Conservation (phyloP, 331 rosid genomes). For the Cydonia oblonga region DNA sequence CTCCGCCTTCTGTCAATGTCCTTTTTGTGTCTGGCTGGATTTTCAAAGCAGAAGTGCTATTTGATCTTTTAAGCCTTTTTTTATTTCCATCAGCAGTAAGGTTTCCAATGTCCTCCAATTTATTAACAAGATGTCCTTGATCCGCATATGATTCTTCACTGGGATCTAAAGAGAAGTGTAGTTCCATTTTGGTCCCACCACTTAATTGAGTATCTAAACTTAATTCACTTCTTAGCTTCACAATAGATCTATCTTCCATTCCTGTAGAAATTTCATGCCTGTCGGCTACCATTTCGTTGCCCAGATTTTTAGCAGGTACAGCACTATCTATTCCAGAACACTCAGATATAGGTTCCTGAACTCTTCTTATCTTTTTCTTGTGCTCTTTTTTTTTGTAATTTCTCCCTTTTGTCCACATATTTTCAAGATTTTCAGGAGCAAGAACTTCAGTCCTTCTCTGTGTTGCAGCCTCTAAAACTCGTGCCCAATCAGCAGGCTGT, state of each 20-base stretch:
- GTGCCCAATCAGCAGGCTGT: slow-evolving; percentile 74
- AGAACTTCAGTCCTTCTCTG: slow-evolving; percentile 95
- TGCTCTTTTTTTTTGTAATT: slow-evolving; percentile 76
- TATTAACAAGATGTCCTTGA: slow-evolving; percentile 29
- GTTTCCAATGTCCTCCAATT: slow-evolving; percentile 17
- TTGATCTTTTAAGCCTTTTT: slow-evolving; percentile 57
- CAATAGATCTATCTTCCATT: slow-evolving; percentile 29
- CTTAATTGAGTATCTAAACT: slow-evolving; percentile 30
- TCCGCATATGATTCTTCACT: slow-evolving; percentile 19
- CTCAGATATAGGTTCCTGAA: slow-evolving; percentile 37
- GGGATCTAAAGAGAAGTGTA: slow-evolving; percentile 25
- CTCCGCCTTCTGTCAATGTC: slow-evolving; percentile 25
- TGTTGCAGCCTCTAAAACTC: slow-evolving; percentile 63
- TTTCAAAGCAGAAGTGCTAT: slow-evolving; percentile 57
- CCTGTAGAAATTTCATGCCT: slow-evolving; percentile 25
- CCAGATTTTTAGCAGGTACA: slow-evolving; percentile 17
- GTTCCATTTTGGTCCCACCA: slow-evolving; percentile 22
- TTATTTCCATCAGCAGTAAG: slow-evolving; percentile 29
- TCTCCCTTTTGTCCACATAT: slow-evolving; percentile 97
- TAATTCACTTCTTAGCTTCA: slow-evolving; percentile 12
- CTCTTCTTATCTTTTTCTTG: slow-evolving; percentile 32
- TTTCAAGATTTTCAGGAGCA: slow-evolving; percentile 94
- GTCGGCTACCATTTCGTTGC: slow-evolving; percentile 32
- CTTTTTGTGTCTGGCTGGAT: slow-evolving; percentile 29
- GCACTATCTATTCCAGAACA: slow-evolving; percentile 23